Percentiles rank a stretch among this genome's conserved stretches.
These are phyloP conservation scores for Elongisporangium undulatum DNA, from an alignment of 352 stramenopile species.

Conservation along the genomic window DNA sequence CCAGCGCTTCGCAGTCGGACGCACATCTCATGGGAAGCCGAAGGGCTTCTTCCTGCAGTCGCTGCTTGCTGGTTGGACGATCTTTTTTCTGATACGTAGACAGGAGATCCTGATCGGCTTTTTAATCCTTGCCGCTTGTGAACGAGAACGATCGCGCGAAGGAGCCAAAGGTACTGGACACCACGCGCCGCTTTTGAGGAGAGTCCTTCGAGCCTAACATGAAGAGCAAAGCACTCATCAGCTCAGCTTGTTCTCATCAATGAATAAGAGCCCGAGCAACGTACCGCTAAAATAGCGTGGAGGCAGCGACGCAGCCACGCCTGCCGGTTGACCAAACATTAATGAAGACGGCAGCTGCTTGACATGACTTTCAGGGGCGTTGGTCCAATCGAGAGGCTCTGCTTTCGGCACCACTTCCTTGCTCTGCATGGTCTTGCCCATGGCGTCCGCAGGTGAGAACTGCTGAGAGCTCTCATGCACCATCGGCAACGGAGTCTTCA, in stretches of 20 bases:
- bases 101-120: background rate
- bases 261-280: background rate
- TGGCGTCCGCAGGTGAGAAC: background rate
- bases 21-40: background rate
- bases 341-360: background rate
- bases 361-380: background rate
- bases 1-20: background rate
- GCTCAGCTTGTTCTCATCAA: background rate
- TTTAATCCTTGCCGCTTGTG: slow-evolving; percentile 3
- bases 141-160: slow-evolving; percentile 80
- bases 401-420: background rate
- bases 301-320: slow-evolving; percentile 21
- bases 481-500: background rate
- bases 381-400: background rate
- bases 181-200: slow-evolving; percentile 65
- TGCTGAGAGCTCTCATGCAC: background rate
- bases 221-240: background rate
- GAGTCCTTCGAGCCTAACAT: slow-evolving; percentile 24
- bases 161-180: slow-evolving; percentile 76
- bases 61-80: background rate
- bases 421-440: background rate
- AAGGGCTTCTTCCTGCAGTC: background rate
- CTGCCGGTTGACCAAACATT: background rate
- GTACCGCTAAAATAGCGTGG: slow-evolving; percentile 58
- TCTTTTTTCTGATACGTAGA: background rate